Conservation (phyloP, 352 stramenopile genomes). For the Globisporangium recalcitrans region DNA sequence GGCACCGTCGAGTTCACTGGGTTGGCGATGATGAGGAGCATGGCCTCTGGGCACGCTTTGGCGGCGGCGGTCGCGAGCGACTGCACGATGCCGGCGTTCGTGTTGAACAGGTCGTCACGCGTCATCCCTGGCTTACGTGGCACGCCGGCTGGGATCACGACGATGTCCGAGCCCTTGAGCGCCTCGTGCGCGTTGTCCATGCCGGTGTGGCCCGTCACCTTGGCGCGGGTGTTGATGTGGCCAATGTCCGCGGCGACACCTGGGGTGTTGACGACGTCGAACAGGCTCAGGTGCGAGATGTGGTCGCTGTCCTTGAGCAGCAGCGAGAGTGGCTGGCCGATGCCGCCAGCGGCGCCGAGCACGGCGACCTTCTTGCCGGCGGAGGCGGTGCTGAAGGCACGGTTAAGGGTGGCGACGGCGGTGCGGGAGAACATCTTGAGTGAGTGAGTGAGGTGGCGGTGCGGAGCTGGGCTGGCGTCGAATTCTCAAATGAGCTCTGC, state of each 20-base stretch:
- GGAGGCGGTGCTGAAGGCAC: constrained; percentile 51
- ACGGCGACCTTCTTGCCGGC: constrained; percentile 79
- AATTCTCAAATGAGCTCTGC: constrained; percentile 16
- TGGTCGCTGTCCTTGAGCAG: constrained; percentile 96
- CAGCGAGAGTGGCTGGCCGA: constrained; percentile 98
- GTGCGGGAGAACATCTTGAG: constrained; percentile 21
- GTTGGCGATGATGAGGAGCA: constrained; percentile 98
- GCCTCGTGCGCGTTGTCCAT: constrained; percentile 76
- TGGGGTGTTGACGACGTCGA: constrained; percentile 97
- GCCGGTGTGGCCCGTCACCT: constrained; percentile 62
- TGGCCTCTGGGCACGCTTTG: constrained; percentile 95
- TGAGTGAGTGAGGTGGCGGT: not conserved
- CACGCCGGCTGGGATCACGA: constrained; percentile 99
- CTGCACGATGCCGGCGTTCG: constrained; percentile 95
- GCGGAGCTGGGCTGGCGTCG: constrained; percentile 15
- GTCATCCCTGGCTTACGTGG: constrained; percentile 98
- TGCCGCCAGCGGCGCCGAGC: constrained; percentile 94
- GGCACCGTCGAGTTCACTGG: constrained; percentile 99
- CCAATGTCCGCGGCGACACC: constrained; percentile 97
- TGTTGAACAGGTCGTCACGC: constrained; percentile 95
- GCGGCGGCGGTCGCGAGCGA: constrained; percentile 92
- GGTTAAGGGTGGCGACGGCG: constrained; percentile 22
- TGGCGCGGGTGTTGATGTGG: constrained; percentile 89
- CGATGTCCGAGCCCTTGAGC: constrained; percentile 89
- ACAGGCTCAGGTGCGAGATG: constrained; percentile 95